phyloP scores from a whole-genome alignment of 2,329 filamentous ascomycete species.

The Tricladium varicosporioides region DNA sequence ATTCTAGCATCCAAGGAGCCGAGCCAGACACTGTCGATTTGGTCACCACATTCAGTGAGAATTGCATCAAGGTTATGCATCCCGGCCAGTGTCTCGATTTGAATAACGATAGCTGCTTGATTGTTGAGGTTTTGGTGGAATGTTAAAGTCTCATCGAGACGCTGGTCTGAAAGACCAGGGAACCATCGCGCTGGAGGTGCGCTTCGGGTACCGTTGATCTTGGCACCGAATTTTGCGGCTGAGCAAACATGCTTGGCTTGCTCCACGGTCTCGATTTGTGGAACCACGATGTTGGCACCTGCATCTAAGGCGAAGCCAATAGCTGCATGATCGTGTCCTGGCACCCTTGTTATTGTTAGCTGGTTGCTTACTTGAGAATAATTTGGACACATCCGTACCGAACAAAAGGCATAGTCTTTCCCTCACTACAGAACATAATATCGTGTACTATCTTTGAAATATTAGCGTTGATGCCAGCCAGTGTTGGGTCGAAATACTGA shows the following conservation, averaged over 20 bases:
- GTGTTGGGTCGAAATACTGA: conserved; percentile 12
- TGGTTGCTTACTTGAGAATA: background rate
- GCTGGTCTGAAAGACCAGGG: conserved; percentile 40
- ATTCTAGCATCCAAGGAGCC: conserved; percentile 44
- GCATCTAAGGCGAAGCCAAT: conserved; percentile 48
- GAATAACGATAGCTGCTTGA: conserved; percentile 48
- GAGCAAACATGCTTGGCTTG: conserved; percentile 44
- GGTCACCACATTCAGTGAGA: conserved; percentile 42
- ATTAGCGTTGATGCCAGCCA: background rate
- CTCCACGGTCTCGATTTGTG: conserved; percentile 47
- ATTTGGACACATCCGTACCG: conserved; percentile 31
- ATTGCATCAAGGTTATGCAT: conserved; percentile 49
- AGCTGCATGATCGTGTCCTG: conserved; percentile 45
- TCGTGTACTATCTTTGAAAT: conserved; percentile 43
- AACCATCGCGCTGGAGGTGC: conserved; percentile 44
- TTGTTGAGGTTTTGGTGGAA: conserved; percentile 42
- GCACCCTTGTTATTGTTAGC: conserved; percentile 32
- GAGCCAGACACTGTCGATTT: conserved; percentile 47
- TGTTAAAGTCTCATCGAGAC: conserved; percentile 33
- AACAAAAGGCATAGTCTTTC: conserved; percentile 45
- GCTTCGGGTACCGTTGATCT: conserved; percentile 41
- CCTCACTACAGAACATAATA: conserved; percentile 45
- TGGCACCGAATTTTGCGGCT: conserved; percentile 43
- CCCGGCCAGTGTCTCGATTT: conserved; percentile 44
- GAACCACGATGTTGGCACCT: conserved; percentile 47